A percentile compares a stretch with the other conserved stretches of the same genome.
Conservation (phyloP, 75 land plant genomes). For the Adiantum capillusveneris region DNA sequence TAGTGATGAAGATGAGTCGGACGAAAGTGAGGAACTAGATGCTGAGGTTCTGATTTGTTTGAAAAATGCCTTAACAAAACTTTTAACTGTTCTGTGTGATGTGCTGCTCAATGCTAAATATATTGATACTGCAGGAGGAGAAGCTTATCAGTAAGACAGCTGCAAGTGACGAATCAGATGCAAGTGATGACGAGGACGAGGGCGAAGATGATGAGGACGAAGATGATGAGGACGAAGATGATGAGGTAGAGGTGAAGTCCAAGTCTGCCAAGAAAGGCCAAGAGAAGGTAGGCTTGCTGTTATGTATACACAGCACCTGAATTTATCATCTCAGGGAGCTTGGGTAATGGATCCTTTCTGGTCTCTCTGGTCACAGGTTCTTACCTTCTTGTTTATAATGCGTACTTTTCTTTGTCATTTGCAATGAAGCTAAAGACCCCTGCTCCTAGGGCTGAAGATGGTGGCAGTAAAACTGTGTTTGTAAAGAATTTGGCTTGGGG, state of each 20-base stretch:
- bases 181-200: neutral
- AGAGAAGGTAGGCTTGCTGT: too few relatives aligned
- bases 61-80: too few relatives aligned
- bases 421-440: slow-evolving; percentile 46
- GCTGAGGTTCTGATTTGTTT: neutral
- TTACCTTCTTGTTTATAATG: neutral
- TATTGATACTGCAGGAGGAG: too few relatives aligned
- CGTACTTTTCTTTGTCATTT: neutral
- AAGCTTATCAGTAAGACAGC: slow-evolving; percentile 39
- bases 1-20: neutral
- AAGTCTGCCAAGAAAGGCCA: too few relatives aligned
- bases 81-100: too few relatives aligned
- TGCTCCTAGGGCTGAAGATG: slow-evolving; percentile 7
- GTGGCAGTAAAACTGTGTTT: slow-evolving; percentile 64
- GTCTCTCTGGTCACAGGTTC: too few relatives aligned
- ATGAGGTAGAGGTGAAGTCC: too few relatives aligned
- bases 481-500: slow-evolving; percentile 58
- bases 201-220: neutral
- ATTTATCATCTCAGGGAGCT: too few relatives aligned
- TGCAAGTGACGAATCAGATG: slow-evolving; percentile 3
- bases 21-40: neutral
- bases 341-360: too few relatives aligned
- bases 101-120: too few relatives aligned
- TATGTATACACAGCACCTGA: too few relatives aligned
- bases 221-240: neutral